Evolutionary conservation across 345 rosid genomes (phyloP).

Genomic region (Eucalyptus urophylla): DNA sequence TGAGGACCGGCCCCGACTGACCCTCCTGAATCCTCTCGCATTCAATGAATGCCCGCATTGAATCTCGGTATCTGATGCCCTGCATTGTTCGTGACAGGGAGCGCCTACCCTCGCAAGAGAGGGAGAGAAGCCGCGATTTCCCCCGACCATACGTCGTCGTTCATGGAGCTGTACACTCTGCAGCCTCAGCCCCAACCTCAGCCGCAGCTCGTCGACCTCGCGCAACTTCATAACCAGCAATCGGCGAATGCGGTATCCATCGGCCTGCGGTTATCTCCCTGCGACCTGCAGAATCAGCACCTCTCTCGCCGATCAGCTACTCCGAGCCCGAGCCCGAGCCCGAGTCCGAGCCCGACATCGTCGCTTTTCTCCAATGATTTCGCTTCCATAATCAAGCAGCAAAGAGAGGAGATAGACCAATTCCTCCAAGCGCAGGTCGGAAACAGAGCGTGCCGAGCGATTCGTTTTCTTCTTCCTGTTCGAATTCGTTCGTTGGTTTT

Average conservation of each 20-base stretch:
- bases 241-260: constrained; percentile 63
- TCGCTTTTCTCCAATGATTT: constrained; percentile 37
- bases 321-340: constrained; percentile 2
- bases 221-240: constrained; percentile 32
- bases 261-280: constrained; percentile 61
- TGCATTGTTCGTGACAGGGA: not conserved
- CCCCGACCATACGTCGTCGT: not conserved
- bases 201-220: constrained; percentile 37
- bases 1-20: not conserved
- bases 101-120: constrained; percentile 39
- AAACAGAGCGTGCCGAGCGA: not conserved
- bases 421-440: constrained; percentile 70
- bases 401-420: constrained; percentile 64
- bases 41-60: not conserved
- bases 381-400: constrained; percentile 46
- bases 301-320: constrained; percentile 15
- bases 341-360: constrained; percentile 2
- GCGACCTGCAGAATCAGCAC: constrained; percentile 25
- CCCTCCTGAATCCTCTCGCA: not conserved
- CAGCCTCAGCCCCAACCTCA: constrained; percentile 20
- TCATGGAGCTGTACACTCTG: not conserved
- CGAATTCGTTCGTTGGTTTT: constrained; percentile 3
- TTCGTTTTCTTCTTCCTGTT: not conserved
- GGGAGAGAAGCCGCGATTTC: constrained; percentile 28
- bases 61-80: not conserved